These are phyloP conservation scores for Debaryomyces coudertii DNA, from an alignment of 1,139 yeast species.

Conservation along the genomic window DNA sequence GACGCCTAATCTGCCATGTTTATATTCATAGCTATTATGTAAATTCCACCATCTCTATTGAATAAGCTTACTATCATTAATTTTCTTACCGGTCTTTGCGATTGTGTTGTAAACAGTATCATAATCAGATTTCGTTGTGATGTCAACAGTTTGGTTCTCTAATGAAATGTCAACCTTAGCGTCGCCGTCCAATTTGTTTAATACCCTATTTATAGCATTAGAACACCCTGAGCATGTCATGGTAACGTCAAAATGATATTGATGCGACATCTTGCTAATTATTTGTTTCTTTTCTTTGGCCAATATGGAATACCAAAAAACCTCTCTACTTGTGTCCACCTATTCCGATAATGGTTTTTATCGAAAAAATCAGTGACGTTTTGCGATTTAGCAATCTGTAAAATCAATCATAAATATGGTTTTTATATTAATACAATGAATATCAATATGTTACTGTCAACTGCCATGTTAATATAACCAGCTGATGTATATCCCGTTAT, in stretches of 20 bases:
- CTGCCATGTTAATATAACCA: too few relatives aligned
- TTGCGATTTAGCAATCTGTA: constrained; percentile 2
- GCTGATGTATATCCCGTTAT: background rate
- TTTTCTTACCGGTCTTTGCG: constrained; percentile 88
- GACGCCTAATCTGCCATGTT: constrained; percentile 3
- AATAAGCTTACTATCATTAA: constrained; percentile 62
- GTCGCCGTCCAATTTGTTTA: constrained; percentile 75
- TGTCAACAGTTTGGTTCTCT: constrained; percentile 82
- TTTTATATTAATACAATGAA: too few relatives aligned
- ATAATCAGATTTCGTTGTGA: constrained; percentile 65
- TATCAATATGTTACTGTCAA: too few relatives aligned
- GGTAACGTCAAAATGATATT: constrained; percentile 74
- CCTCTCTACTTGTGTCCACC: background rate
- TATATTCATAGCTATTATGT: background rate
- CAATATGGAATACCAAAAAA: background rate
- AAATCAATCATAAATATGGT: too few relatives aligned
- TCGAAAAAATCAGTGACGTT: background rate
- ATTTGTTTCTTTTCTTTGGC: background rate
- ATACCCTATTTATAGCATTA: constrained; percentile 80
- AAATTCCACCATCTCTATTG: constrained; percentile 18
- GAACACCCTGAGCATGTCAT: constrained; percentile 92
- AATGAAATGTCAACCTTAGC: constrained; percentile 71
- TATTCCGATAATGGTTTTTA: background rate
- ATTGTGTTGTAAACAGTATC: constrained; percentile 80
- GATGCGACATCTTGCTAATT: constrained; percentile 31